Evolutionary conservation across 306 rosid genomes (phyloP), one percentile per base, ranked within the genome.

Genomic region (Prunus mira): DNA sequence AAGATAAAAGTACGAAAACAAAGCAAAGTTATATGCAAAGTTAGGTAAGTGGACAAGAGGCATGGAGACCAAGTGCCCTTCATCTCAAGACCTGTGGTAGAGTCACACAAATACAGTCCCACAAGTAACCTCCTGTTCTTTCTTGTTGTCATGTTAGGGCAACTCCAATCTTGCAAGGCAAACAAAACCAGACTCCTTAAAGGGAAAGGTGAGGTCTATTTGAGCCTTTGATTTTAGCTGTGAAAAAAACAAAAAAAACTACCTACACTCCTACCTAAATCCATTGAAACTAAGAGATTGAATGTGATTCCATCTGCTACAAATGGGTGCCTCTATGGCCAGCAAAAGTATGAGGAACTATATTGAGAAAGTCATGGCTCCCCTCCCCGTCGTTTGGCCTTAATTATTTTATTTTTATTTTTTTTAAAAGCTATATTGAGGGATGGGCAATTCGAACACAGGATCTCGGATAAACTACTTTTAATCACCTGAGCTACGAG

Each of bases 121-220:
- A 18, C 28, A 73, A 61, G 77, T 27, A 73, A 61, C 46, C 69
- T 43, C 0, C 0, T 5, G 38, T 32, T 32, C 38, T 73, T 45
- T 17, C 46, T 73, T 73, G 58, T 73, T 60, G 45, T 45, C 24
- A 2, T 20, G 52, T 43, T 45, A 38, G 12, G 67, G 56, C 19
- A 71, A 57, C n/a, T 17, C 62, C 67, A 72, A 57, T 24, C 18
- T 52, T 72, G 67, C 77, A 60, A 61, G 57, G 69, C 69, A 61
- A 73, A 27, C 60, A 1, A 5, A 30, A 14, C 67, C 19, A 24
- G 28, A 6, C 63, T 54, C 52, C 34, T 38, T 55, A 38, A 22
- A 8, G 28, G 34, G 51, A 20, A 54, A 20, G 34, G 28, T 56
- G 12, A 43, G 41, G 32, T 12, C 15, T 47, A 10, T 47, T 47